Percentiles rank a stretch among this genome's conserved stretches.
phyloP scores from a whole-genome alignment of 805 yeast genomes.

The Maudiozyma turicensis region DNA sequence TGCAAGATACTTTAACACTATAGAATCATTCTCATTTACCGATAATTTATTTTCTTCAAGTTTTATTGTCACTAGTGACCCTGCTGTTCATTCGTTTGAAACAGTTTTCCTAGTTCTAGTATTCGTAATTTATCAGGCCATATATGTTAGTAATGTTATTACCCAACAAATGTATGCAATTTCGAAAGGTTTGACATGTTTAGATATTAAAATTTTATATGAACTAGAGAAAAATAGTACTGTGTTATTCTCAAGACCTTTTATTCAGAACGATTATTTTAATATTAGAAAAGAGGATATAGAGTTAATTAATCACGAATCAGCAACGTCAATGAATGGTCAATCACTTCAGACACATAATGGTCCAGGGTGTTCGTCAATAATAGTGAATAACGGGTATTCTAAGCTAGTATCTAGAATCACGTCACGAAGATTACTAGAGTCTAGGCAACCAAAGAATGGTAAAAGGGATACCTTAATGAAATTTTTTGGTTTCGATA shows the following conservation, averaged over 20 bases:
- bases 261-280: background rate
- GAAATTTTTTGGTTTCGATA: constrained; percentile 1
- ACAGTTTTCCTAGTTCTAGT: background rate
- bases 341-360: background rate
- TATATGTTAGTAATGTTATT: constrained; percentile 12
- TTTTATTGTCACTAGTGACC: too few species aligned
- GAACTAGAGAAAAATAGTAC: background rate
- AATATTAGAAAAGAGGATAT: background rate
- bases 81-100: background rate
- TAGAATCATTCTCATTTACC: background rate
- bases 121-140: background rate
- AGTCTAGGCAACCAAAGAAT: background rate
- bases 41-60: background rate
- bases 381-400: background rate
- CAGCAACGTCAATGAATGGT: background rate
- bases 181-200: constrained; percentile 55
- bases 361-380: background rate
- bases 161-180: constrained; percentile 69
- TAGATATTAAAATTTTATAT: background rate
- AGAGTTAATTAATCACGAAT: background rate
- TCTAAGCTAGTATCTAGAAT: background rate
- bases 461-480: background rate
- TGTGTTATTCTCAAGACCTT: background rate
- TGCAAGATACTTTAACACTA: background rate
- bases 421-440: background rate